Percentiles rank a stretch among this genome's conserved stretches.
These are phyloP conservation scores for Colletotrichum camelliae DNA, from an alignment of 2,329 filamentous ascomycete genomes.

Conservation along the genomic window DNA sequence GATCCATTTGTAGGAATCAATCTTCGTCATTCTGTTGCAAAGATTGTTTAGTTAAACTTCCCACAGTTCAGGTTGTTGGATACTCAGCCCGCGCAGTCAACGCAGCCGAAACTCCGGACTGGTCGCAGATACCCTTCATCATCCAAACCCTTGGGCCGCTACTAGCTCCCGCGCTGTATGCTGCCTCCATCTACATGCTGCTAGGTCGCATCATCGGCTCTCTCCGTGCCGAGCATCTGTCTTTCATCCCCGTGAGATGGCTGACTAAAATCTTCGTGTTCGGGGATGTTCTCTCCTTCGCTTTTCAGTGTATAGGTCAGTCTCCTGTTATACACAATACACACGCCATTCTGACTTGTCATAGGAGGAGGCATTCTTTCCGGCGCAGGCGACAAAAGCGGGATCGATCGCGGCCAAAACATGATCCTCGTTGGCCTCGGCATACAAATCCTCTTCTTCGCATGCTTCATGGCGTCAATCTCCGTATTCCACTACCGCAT, in stretches of 20 bases:
- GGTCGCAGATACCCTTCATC: neutral
- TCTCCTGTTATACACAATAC: neutral
- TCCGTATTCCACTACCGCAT: neutral
- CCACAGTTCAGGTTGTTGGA: neutral
- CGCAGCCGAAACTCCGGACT: neutral
- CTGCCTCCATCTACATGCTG: neutral
- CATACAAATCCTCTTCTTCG: neutral
- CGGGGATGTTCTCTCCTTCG: neutral
- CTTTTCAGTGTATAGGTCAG: neutral
- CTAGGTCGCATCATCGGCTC: neutral
- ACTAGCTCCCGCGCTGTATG: neutral
- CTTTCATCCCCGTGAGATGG: neutral
- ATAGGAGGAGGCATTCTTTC: neutral
- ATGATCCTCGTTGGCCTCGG: neutral
- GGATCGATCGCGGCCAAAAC: neutral
- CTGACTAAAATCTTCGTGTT: neutral
- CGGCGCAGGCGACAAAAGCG: neutral
- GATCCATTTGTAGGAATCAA: neutral
- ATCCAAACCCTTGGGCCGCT: neutral
- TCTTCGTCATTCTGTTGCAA: too few relatives aligned
- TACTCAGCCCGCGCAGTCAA: neutral
- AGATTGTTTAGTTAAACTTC: accelerated
- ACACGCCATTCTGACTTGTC: neutral
- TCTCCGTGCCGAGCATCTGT: neutral
- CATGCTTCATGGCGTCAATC: neutral